Conservation (phyloP, 108 stramenopile species). For the Nitzschia sp. region DNA sequence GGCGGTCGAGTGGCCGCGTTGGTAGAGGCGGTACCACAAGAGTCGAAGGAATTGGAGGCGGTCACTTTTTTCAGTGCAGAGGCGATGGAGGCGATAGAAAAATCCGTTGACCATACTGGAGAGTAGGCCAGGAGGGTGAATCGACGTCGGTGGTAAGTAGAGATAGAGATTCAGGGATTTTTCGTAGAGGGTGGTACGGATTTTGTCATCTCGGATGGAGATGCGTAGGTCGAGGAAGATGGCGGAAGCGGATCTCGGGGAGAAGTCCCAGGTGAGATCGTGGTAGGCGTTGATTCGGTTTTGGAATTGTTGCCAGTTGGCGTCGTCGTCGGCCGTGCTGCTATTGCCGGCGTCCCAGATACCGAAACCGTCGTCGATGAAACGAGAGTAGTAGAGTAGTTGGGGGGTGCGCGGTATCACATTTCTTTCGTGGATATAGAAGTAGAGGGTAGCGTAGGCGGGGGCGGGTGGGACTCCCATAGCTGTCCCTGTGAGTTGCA, state of each 20-base stretch:
- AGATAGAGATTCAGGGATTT: constrained; percentile 5
- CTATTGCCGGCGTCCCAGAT: neutral
- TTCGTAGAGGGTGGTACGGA: constrained; percentile 1
- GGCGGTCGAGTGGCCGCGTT: too few relatives aligned
- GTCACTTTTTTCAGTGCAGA: neutral
- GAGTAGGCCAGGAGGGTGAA: neutral
- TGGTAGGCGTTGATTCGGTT: neutral
- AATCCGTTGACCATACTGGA: neutral
- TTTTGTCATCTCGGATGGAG: neutral
- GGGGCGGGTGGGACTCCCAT: constrained; percentile 2
- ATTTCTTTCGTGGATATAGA: neutral
- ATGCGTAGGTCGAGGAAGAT: neutral
- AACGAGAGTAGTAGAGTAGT: neutral
- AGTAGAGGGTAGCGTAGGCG: neutral
- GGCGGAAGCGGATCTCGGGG: neutral
- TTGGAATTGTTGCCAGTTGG: neutral
- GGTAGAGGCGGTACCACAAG: too few relatives aligned
- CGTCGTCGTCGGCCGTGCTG: neutral
- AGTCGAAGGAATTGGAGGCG: too few relatives aligned
- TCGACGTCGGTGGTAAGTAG: neutral
- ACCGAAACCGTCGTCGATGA: neutral
- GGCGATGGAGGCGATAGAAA: neutral
- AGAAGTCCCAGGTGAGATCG: neutral
- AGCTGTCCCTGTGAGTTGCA: neutral
- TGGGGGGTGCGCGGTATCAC: too few relatives aligned